These are phyloP conservation scores for Daedaleopsis sinensis DNA, from an alignment of 768 basidiomycete genomes.

Conservation along the genomic window DNA sequence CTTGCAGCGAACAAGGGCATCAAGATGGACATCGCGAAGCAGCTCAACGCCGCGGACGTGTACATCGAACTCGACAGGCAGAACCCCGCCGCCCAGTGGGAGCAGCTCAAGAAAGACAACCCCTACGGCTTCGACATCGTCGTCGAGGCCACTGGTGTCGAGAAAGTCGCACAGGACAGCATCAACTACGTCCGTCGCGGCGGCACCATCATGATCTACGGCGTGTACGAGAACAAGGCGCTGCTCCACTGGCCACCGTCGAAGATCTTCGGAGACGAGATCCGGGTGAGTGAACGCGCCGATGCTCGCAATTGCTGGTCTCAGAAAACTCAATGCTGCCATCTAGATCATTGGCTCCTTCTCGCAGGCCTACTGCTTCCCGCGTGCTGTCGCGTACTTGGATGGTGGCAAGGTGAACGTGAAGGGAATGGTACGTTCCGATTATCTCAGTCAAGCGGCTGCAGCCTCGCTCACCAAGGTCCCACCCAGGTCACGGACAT, in stretches of 20 bases:
- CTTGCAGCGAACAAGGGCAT: slow-evolving; percentile 90
- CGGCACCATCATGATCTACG: slow-evolving; percentile 89
- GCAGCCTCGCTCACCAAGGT: background rate
- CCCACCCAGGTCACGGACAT: slow-evolving; percentile 53
- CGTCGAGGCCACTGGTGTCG: slow-evolving; percentile 80
- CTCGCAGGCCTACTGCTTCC: slow-evolving; percentile 90
- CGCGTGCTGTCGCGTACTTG: slow-evolving; percentile 86
- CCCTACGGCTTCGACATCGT: slow-evolving; percentile 80
- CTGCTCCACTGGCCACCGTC: slow-evolving; percentile 85
- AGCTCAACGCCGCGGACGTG: slow-evolving; percentile 79
- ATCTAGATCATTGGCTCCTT: slow-evolving; percentile 90
- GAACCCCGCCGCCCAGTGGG: slow-evolving; percentile 79
- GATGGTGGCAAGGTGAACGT: slow-evolving; percentile 84
- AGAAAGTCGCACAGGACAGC: slow-evolving; percentile 81
- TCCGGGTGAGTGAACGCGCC: slow-evolving; percentile 43
- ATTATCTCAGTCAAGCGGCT: no score
- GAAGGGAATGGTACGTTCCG: slow-evolving; percentile 67
- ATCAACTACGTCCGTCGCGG: slow-evolving; percentile 90
- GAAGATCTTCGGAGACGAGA: slow-evolving; percentile 80
- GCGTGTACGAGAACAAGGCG: slow-evolving; percentile 88
- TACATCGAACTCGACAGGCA: slow-evolving; percentile 85
- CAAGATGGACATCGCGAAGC: slow-evolving; percentile 85
- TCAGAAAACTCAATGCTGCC: background rate
- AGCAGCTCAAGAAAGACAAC: slow-evolving; percentile 76
- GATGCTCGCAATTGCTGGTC: background rate